These are phyloP conservation scores for Fusarium pseudocircinatum DNA, from an alignment of 2,329 filamentous ascomycete genomes.

Conservation along the genomic window DNA sequence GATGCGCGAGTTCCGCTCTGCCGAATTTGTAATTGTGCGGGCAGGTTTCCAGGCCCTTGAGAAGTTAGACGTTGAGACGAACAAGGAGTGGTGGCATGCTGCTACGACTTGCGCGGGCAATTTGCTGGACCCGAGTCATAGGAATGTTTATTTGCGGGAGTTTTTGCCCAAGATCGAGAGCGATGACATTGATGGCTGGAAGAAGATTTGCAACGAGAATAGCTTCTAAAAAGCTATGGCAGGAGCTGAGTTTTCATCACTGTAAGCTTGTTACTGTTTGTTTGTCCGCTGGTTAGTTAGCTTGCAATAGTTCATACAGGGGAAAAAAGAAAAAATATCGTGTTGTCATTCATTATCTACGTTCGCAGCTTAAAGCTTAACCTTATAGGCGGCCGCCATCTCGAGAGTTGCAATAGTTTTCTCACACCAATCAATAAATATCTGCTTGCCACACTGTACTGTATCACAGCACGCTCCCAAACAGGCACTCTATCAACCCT, in stretches of 20 bases:
- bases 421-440: no score
- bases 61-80: background rate
- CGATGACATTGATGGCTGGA: background rate
- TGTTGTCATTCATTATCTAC: background rate
- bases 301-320: background rate
- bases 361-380: background rate
- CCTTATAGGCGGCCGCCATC: background rate
- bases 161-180: background rate
- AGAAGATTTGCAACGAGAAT: background rate
- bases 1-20: background rate
- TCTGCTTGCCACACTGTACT: no score
- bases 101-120: accelerated
- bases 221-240: no score
- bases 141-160: background rate
- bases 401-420: no score
- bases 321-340: background rate
- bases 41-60: background rate
- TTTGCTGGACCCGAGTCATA: background rate
- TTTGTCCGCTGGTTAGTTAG: background rate
- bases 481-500: no score
- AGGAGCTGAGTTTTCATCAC: no score
- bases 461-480: no score
- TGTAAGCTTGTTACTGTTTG: background rate
- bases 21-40: accelerated
- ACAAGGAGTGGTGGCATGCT: background rate